A percentile compares a stretch with the other conserved stretches of the same genome.
phyloP scores from a whole-genome alignment of 768 basidiomycete species.

The Melanogaster broomeanus region DNA sequence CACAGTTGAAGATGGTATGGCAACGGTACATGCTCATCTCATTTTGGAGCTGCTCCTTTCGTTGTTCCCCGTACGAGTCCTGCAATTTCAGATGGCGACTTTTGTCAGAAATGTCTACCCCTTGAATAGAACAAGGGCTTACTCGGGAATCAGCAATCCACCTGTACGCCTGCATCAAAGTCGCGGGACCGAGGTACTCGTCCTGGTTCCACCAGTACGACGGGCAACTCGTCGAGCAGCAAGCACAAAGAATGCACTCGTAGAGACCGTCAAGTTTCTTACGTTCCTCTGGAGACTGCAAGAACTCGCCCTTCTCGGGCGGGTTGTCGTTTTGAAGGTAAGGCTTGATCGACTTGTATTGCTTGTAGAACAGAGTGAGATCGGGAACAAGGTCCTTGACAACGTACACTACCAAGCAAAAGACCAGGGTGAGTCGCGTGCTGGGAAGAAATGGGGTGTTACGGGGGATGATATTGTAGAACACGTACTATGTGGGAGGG shows the following conservation, averaged over 20 bases:
- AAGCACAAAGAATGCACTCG: slow-evolving; percentile 96
- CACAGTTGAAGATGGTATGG: slow-evolving; percentile 98
- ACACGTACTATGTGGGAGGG: slow-evolving; percentile 90
- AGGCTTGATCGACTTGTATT: slow-evolving; percentile 99
- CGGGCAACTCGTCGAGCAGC: slow-evolving; percentile 97
- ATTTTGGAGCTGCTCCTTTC: slow-evolving; percentile 94
- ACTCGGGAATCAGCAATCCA: slow-evolving; percentile 98
- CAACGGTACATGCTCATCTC: slow-evolving; percentile 96
- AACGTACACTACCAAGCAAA: slow-evolving; percentile 77
- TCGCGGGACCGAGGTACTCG: slow-evolving; percentile 96
- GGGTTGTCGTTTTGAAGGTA: slow-evolving; percentile 94
- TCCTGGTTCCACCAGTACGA: slow-evolving; percentile 99
- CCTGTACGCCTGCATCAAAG: slow-evolving; percentile 94
- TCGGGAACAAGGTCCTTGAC: slow-evolving; percentile 98
- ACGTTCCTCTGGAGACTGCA: slow-evolving; percentile 90
- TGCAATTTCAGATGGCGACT: slow-evolving; percentile 25
- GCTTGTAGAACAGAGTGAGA: slow-evolving; percentile 93
- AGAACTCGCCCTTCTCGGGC: slow-evolving; percentile 80
- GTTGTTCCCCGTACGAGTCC: slow-evolving; percentile 76
- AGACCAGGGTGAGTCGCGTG: neutral
- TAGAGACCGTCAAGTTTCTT: slow-evolving; percentile 97
- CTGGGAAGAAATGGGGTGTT: neutral
- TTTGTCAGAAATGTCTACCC: neutral
- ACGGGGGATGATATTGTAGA: neutral
- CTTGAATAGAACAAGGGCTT: slow-evolving; percentile 27